Base-by-base conservation (phyloP, 2,329 filamentous ascomycete species). In the Aspergillus calidoustus region DNA sequence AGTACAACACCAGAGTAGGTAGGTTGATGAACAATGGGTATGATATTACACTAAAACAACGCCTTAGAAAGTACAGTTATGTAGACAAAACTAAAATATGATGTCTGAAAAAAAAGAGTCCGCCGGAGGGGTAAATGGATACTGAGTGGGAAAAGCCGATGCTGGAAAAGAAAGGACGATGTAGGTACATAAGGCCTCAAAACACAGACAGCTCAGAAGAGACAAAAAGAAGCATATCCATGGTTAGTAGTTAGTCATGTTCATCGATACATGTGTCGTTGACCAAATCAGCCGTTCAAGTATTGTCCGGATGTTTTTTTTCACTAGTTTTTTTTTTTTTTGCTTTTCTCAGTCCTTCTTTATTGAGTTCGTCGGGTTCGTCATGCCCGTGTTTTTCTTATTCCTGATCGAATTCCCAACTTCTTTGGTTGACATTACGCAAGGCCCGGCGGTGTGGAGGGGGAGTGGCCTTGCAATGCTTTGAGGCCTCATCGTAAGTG, bases 381-480 rank as follows among this genome's bases (percentile, higher is more conserved):
- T 51, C 47, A 31, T 44, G 38, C 55, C 28, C 38, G 34, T 13
- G 49, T 34, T 50, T 41, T n/a, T 28, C 55, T 51, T 43, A 28
- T 28, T 63, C 76, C 7, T 80, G 76, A 65, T 77, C 76, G 30
- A 83, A 71, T 1, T 71, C 75, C 79, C 80, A 84, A 61, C 68
- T 77, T 22, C 69, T 68, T 64, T 78, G 72, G 56, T 76, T 77
- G 54, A 72, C 70, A 49, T 69, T 66, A 9, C 64, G 64, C 34
- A 71, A 63, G 7, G 67, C 60, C 11, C 67, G 70, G 64, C 72
- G 66, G n/a, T 71, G 59, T 11, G 71, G 64, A 17, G 71, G 64
- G 19, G 69, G 69, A 3, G 70, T 65, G 47, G 64, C 68, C 55
- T 73, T 71, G 49, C 65, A 66, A 7, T 73, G 69, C 57, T 75